Evolutionary conservation across 2,329 filamentous ascomycete genomes (phyloP), one percentile per base, ranked within the genome.

Genomic region (Scedosporium boydii): DNA sequence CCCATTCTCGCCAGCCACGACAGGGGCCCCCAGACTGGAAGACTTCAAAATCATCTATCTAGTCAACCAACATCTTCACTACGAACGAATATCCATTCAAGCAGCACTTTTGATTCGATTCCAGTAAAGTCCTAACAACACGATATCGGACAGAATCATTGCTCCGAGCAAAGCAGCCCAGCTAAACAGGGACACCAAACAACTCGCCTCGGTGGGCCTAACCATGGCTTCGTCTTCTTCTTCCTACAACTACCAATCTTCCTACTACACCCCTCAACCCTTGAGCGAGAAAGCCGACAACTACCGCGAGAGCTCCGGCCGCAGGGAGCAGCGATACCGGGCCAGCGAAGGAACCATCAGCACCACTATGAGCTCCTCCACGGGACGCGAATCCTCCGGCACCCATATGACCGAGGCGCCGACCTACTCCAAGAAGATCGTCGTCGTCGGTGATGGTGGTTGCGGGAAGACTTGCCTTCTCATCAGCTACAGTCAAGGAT

Each of bases 391-490:
- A 75, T 93, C 90, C 58, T 85, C 89, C 64, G 87, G 83, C 65
- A 97, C 93, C 61, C 87, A 91, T 74, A 85, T 93, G 76, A 97
- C 93, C 59, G 91, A 96, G 73, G 91, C 90, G 26, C 93, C 93
- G 3, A 85, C 91, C 63, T 97, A 95, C 78, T 98, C 93, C 68
- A 99, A 99, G 82, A 99, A 99, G 83, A 95, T 99, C 73, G 95
- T 99, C 55, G 95, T 99, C 60, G 95, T 99, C 56, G 95, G 95
- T 66, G 95, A 99, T 75, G 95, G 95, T 70, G 95, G 95, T 66
- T 99, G 95, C 76, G 95, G 95, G 70, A 99, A 99, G 86, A 99
- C 95, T 7, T 99, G 95, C 80, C 81, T 99, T 68, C 81, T 99
- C 76, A 99, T 99, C 77, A 97, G 93, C 78, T 99, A 98, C 80